Evolutionary conservation across 2,329 filamentous ascomycete species (phyloP), one percentile per base, ranked within the genome.

Genomic region (Trichoderma lentiforme): DNA sequence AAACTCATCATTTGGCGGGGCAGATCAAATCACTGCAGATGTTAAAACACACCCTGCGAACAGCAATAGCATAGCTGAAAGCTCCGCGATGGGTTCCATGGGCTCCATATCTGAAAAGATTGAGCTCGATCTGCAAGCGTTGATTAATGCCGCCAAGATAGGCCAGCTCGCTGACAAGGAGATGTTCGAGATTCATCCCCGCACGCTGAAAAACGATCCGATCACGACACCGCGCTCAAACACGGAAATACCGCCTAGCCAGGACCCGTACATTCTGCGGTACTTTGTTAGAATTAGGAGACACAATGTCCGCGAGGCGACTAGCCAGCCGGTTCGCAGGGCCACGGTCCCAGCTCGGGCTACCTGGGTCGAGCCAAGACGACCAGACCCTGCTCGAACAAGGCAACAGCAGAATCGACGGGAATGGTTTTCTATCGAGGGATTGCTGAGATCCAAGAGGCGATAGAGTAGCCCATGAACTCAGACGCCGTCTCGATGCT

Each of bases 151-250:
- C 4, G 80, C 81, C 32, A 79, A 77, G 68, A 58, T 75, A 6
- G 78, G 77, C 7, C 74, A 75, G 15, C 73, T 76, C 15, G 72
- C 74, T 2, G 72, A 75, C 1, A 78, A 77, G n/a, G 77, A 78
- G 3, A 77, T 76, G 3, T 72, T 84, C 12, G 83, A 84, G 73
- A 77, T 84, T 24, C 83, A 84, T 60, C 82, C 82, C 0, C 76
- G 78, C n/a, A 84, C 83, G 9, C 74, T 78, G 5, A 80, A 79
- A 67, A 80, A 83, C 26, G 83, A 84, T 34, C 81, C 81, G 0
- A 78, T 84, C 18, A 56, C 84, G 18, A 76, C 76, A 39, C 76
- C 75, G 0, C 76, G 76, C 26, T 78, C 73, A 47, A 76, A 78
- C 21, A 70, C 74, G 1, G 76, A 75, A 12, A 68, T 80, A 34